Evolutionary conservation across 345 rosid species (phyloP).

Genomic region (Leavenworthia alabamica): DNA sequence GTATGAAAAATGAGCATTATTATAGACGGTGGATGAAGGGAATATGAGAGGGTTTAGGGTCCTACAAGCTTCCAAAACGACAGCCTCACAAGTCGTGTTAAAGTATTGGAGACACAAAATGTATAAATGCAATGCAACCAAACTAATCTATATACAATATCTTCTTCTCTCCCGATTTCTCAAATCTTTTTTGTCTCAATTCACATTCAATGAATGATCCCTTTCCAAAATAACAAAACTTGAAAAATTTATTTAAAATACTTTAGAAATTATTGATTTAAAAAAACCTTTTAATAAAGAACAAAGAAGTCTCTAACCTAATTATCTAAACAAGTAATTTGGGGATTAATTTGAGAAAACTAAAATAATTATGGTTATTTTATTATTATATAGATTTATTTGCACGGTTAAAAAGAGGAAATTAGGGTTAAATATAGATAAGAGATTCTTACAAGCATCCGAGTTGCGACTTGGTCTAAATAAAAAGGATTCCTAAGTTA

Average conservation of each 20-base stretch:
- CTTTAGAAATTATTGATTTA: too few species aligned
- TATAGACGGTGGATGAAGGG: too few species aligned
- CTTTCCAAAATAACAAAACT: slow-evolving; percentile 3
- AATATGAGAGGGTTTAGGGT: slow-evolving; percentile 42
- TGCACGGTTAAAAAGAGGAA: too few species aligned
- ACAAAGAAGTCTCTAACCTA: not conserved
- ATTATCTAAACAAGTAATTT: slow-evolving; percentile 1
- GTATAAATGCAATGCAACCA: slow-evolving; percentile 45
- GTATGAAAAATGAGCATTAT: slow-evolving; percentile 1
- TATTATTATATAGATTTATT: too few species aligned
- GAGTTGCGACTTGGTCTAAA: slow-evolving; percentile 21
- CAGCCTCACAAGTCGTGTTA: slow-evolving; percentile 69
- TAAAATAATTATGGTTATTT: too few species aligned
- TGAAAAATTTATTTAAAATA: too few species aligned
- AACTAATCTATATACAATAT: too few species aligned
- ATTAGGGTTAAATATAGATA: too few species aligned
- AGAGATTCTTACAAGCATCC: slow-evolving; percentile 28
- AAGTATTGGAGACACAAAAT: slow-evolving; percentile 40
- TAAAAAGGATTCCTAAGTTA: slow-evolving; percentile 15
- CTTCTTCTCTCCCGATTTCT: slow-evolving; percentile 64
- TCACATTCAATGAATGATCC: slow-evolving; percentile 32
- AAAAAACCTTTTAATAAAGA: too few species aligned
- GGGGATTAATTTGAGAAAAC: not conserved
- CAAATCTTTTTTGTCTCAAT: slow-evolving; percentile 61
- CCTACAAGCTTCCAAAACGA: slow-evolving; percentile 82